A percentile compares a stretch with the other conserved stretches of the same genome.
Evolutionary conservation across 768 basidiomycete genomes (phyloP).

Genomic region (Trichaptum fuscoviolaceum): DNA sequence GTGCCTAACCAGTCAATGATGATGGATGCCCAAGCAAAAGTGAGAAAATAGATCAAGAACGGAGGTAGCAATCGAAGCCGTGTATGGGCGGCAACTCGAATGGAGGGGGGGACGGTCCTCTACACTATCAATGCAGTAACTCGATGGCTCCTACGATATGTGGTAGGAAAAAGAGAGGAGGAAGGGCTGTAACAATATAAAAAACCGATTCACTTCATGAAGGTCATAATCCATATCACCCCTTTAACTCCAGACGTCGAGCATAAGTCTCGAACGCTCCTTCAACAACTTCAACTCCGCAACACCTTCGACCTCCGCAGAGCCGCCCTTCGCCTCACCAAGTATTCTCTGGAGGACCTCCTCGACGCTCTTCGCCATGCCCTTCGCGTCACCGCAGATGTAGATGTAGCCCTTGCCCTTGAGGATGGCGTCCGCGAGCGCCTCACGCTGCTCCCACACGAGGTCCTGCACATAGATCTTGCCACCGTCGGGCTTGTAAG

Average conservation of each 20-base stretch:
- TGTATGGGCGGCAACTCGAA: neutral
- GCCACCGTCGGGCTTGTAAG: constrained; percentile 83
- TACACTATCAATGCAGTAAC: neutral
- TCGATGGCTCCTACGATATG: neutral
- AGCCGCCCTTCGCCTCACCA: constrained; percentile 92
- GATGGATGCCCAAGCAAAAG: neutral
- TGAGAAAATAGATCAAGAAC: neutral
- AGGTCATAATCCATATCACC: neutral
- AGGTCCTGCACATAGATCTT: constrained; percentile 99
- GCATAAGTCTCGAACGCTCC: constrained; percentile 81
- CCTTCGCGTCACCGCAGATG: constrained; percentile 95
- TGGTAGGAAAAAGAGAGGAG: neutral
- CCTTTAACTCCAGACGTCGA: constrained; percentile 83
- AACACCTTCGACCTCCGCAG: constrained; percentile 77
- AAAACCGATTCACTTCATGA: neutral
- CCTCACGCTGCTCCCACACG: constrained; percentile 80
- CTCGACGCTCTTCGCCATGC: constrained; percentile 95
- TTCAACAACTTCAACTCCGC: constrained; percentile 94
- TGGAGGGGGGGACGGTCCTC: neutral
- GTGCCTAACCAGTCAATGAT: neutral
- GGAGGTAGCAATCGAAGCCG: neutral
- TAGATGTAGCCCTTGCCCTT: constrained; percentile 97
- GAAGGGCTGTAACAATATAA: neutral
- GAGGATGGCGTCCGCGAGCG: constrained; percentile 82
- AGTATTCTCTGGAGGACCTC: constrained; percentile 78